Evolutionary conservation across 768 basidiomycete species (phyloP).

Genomic region (Collybia nuda): DNA sequence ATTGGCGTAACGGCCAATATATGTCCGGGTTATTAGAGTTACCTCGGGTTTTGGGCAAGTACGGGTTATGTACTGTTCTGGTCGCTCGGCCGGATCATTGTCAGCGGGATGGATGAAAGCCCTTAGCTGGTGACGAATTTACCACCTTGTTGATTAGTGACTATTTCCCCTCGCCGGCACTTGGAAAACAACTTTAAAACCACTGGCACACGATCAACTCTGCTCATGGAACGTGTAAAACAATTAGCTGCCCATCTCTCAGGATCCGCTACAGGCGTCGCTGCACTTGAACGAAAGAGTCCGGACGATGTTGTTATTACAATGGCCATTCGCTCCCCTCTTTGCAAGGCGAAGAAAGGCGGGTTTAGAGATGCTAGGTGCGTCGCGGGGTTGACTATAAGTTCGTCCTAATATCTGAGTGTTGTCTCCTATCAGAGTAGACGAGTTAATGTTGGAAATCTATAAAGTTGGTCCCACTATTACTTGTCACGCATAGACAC

Average conservation of each 20-base stretch:
- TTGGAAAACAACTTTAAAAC: no score
- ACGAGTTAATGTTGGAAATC: conserved; percentile 81
- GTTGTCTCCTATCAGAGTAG: conserved; percentile 44
- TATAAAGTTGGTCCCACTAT: conserved; percentile 52
- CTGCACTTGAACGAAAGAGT: conserved; percentile 53
- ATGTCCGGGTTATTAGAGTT: no score
- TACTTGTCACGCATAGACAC: neutral
- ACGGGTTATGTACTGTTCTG: no score
- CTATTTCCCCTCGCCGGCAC: no score
- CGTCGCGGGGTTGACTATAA: conserved; percentile 14
- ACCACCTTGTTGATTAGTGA: no score
- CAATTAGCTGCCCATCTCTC: conserved; percentile 64
- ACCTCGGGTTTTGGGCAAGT: no score
- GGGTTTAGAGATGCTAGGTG: conserved; percentile 71
- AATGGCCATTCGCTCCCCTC: conserved; percentile 73
- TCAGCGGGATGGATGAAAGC: no score
- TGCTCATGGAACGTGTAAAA: conserved; percentile 59
- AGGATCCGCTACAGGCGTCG: conserved; percentile 40
- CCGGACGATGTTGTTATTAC: conserved; percentile 84
- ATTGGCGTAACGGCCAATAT: no score
- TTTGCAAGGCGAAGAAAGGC: conserved; percentile 78
- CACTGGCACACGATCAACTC: no score
- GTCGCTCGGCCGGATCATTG: no score
- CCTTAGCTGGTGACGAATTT: no score
- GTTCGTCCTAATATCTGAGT: conserved; percentile 10